A percentile compares a stretch with the other conserved stretches of the same genome.
Conservation (phyloP, 495 filamentous ascomycete species). For the Penicilliopsis zonata region DNA sequence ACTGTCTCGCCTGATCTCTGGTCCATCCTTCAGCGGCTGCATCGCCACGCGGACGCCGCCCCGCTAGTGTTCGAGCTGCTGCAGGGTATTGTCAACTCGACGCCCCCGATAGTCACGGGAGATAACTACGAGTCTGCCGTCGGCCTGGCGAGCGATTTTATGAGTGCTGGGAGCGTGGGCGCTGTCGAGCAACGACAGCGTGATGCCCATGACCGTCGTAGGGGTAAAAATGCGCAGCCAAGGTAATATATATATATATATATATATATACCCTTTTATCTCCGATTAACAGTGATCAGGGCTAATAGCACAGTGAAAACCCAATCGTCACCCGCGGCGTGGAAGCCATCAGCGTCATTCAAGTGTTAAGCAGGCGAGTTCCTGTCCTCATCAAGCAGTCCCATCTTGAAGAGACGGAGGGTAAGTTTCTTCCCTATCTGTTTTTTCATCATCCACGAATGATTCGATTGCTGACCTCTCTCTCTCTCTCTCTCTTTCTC, state of each 20-base stretch:
- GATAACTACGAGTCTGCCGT: conserved; percentile 92
- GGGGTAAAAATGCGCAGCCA: too few species aligned
- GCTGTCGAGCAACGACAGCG: conserved; percentile 67
- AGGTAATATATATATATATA: too few species aligned
- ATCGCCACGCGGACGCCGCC: conserved; percentile 53
- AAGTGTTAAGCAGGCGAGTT: conserved; percentile 65
- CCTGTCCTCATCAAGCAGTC: conserved; percentile 82
- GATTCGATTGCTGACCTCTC: conserved; percentile 10
- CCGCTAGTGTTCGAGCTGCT: conserved; percentile 74
- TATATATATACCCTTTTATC: too few species aligned
- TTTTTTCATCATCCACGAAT: too few species aligned
- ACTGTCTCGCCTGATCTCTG: conserved; percentile 96
- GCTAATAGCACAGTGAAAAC: conserved; percentile 60
- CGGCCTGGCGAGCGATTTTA: conserved; percentile 77
- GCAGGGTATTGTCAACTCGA: conserved; percentile 52
- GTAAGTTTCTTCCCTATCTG: too few species aligned
- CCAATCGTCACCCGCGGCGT: conserved; percentile 65
- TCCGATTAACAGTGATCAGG: too few species aligned
- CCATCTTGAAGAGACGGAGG: conserved; percentile 79
- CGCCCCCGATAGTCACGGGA: conserved; percentile 67
- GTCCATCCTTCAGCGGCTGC: conserved; percentile 73
- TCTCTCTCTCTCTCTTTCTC: conserved; percentile 3
- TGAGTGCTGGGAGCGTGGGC: conserved; percentile 71
- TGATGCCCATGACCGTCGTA: conserved; percentile 41
- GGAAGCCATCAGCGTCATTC: conserved; percentile 69